phyloP scores from a whole-genome alignment of 306 rosid species.

The Cicer bijugum region DNA sequence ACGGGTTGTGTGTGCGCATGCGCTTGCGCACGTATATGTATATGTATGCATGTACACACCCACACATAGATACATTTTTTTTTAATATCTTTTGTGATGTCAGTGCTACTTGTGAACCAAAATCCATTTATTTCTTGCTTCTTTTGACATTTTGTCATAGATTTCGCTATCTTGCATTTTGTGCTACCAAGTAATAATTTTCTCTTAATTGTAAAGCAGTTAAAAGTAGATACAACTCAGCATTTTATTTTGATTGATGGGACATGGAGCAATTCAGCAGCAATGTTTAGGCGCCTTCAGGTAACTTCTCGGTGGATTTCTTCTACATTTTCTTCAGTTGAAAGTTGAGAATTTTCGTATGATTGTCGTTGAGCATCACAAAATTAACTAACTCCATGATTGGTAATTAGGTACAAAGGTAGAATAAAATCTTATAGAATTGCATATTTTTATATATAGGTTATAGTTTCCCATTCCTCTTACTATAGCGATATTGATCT shows the following conservation, averaged over 20 bases:
- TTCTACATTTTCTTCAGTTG: conserved; percentile 34
- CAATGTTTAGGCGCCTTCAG: conserved; percentile 94
- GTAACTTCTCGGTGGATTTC: conserved; percentile 49
- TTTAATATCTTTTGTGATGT: neutral
- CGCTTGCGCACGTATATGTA: too few species aligned
- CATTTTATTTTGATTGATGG: conserved; percentile 95
- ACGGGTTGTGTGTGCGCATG: too few species aligned
- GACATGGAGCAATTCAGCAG: conserved; percentile 98
- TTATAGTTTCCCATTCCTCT: neutral
- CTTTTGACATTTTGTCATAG: conserved; percentile 1
- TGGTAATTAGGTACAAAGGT: conserved; percentile 6
- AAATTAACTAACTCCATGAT: conserved; percentile 11
- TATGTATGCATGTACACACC: too few species aligned
- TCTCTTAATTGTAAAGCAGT: conserved; percentile 59
- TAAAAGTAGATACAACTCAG: conserved; percentile 57
- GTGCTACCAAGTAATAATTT: conserved; percentile 49
- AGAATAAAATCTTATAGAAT: neutral
- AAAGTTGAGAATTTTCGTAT: conserved; percentile 20
- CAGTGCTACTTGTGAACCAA: neutral
- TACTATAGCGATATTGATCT: neutral
- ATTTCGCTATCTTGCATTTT: conserved; percentile 41
- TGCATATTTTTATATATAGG: neutral
- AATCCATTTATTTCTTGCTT: neutral
- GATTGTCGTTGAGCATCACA: conserved; percentile 20
- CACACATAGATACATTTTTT: neutral